Conservation (phyloP, 2,329 filamentous ascomycete species). For the Aspergillus ochraceoroseus region DNA sequence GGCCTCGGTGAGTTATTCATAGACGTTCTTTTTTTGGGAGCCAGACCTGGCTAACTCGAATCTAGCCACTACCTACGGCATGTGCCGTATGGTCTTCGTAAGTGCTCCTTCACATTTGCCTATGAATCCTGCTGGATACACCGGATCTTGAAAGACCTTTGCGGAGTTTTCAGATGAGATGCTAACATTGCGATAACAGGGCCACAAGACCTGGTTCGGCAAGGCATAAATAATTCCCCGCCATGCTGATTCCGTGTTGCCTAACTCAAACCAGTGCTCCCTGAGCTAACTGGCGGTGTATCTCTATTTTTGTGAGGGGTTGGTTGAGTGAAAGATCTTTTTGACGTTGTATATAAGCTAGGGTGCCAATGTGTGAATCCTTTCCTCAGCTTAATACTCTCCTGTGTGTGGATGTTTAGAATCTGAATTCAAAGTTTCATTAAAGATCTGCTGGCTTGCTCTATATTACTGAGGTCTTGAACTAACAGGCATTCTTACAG, state of each 20-base stretch:
- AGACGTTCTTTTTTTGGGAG: neutral
- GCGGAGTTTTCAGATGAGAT: constrained; percentile 2
- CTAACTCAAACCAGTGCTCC: constrained; percentile 16
- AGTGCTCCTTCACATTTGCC: constrained; percentile 23
- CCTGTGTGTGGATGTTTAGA: constrained; percentile 11
- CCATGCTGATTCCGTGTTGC: constrained; percentile 2
- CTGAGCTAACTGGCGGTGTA: constrained; percentile 31
- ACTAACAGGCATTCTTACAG: no score
- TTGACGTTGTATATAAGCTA: constrained; percentile 39
- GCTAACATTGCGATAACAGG: constrained; percentile 38
- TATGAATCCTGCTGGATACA: neutral
- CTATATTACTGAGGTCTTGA: neutral
- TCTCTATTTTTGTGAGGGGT: constrained; percentile 32
- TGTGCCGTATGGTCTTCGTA: constrained; percentile 43
- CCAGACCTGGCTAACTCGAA: constrained; percentile 18
- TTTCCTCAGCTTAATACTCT: constrained; percentile 18
- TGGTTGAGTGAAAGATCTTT: constrained; percentile 28
- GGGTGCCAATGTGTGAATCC: constrained; percentile 31
- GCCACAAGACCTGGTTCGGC: constrained; percentile 60
- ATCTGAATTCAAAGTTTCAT: neutral
- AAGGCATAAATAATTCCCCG: constrained; percentile 27
- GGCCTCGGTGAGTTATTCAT: constrained; percentile 43
- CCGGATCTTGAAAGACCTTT: neutral
- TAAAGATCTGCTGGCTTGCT: neutral
- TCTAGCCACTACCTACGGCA: constrained; percentile 40